Conservation (phyloP, 495 filamentous ascomycete species). For the Baudoinia panamericana region DNA sequence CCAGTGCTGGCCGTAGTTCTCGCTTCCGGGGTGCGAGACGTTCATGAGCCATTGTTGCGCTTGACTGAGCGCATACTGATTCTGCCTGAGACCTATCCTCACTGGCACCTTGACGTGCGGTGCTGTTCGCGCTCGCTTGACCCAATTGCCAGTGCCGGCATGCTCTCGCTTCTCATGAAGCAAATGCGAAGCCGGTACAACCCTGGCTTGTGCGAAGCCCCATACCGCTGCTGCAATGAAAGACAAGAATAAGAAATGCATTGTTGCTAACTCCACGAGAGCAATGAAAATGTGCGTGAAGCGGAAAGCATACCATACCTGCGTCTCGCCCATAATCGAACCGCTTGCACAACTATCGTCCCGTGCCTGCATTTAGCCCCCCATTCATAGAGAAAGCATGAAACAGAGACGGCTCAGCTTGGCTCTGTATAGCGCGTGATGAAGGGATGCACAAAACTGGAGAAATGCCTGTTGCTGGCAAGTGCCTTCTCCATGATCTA, state of each 20-base stretch:
- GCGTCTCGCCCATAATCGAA: too few species aligned
- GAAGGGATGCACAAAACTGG: too few species aligned
- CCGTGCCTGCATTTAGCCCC: too few species aligned
- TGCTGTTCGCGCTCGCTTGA: constrained; percentile 8
- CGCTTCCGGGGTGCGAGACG: constrained; percentile 13
- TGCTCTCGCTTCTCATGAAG: constrained; percentile 16
- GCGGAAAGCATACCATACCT: too few species aligned
- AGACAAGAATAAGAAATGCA: constrained; percentile 1
- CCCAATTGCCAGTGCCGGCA: constrained; percentile 5
- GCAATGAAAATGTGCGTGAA: too few species aligned
- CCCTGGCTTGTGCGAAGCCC: not conserved
- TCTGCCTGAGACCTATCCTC: constrained; percentile 16
- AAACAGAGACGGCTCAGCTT: too few species aligned
- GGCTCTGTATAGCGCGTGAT: too few species aligned
- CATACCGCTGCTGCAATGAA: constrained; percentile 3
- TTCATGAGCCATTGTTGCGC: constrained; percentile 16
- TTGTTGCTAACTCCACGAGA: too few species aligned
- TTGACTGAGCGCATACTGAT: constrained; percentile 5
- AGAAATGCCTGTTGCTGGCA: too few species aligned
- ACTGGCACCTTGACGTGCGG: constrained; percentile 13
- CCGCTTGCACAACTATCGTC: too few species aligned
- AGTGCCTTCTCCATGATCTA: too few species aligned
- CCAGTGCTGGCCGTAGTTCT: constrained; percentile 18
- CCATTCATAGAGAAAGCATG: too few species aligned
- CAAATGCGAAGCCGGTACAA: constrained; percentile 4